A percentile compares a stretch with the other conserved stretches of the same genome.
These are phyloP conservation scores for Mytilinidion resinicola DNA, from an alignment of 495 filamentous ascomycete species.

Conservation along the genomic window DNA sequence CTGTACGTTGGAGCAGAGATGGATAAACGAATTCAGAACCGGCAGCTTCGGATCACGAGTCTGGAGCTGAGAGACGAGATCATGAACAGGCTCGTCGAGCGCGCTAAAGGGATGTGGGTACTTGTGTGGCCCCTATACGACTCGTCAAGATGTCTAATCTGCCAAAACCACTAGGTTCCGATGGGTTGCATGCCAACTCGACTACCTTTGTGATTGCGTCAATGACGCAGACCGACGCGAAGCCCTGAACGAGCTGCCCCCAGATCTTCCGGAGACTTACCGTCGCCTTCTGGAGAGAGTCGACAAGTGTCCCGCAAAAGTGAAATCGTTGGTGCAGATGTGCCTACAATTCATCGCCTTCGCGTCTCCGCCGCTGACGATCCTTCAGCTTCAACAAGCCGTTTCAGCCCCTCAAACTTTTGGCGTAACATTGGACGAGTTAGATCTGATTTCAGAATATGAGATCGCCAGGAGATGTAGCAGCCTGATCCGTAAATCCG, in stretches of 20 bases:
- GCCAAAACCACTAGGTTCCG: background rate
- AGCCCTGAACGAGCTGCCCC: background rate
- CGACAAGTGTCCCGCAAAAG: background rate
- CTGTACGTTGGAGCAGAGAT: slow-evolving; percentile 36
- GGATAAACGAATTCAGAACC: slow-evolving; percentile 22
- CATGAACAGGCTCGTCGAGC: slow-evolving; percentile 11
- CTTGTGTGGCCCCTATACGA: background rate
- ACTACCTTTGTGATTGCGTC: background rate
- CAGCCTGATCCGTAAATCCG: slow-evolving; percentile 1
- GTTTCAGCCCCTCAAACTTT: no score
- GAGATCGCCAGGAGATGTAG: background rate
- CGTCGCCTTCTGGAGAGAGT: background rate
- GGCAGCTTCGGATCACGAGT: slow-evolving; percentile 25
- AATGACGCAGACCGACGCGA: background rate
- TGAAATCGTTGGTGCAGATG: no score
- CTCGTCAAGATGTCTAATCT: background rate
- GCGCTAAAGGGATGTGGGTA: background rate
- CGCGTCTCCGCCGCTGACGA: no score
- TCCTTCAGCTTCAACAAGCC: no score
- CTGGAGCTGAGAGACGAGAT: slow-evolving; percentile 32
- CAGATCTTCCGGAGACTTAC: background rate
- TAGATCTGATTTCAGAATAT: background rate
- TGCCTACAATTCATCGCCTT: no score
- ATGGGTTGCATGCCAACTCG: slow-evolving; percentile 1
- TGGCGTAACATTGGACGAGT: background rate